phyloP scores from a whole-genome alignment of 768 basidiomycete species.

The Hygrocybe punicea region DNA sequence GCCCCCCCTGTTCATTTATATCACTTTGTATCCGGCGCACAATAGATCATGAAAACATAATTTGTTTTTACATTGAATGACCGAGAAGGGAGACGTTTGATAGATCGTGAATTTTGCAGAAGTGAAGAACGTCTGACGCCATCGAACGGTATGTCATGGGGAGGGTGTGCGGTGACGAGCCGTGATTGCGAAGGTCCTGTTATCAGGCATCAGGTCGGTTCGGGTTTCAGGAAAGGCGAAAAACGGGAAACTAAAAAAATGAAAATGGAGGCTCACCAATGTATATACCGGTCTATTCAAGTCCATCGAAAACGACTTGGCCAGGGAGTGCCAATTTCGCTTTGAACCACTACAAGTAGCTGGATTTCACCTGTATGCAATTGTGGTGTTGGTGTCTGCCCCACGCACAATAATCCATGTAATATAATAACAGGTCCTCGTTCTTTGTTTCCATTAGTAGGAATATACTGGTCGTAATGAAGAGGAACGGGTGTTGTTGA shows the following conservation, averaged over 20 bases:
- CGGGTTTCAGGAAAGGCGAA: neutral
- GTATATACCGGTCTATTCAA: constrained; percentile 69
- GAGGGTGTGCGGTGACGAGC: constrained; percentile 67
- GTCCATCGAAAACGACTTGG: constrained; percentile 67
- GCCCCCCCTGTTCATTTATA: constrained; percentile 60
- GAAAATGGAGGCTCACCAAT: constrained; percentile 43
- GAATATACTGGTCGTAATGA: constrained; percentile 15
- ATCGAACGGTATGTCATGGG: constrained; percentile 77
- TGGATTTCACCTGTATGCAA: neutral
- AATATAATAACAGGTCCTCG: constrained; percentile 53
- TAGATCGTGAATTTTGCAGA: constrained; percentile 53
- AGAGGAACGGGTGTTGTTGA: constrained; percentile 13
- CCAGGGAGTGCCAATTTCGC: constrained; percentile 82
- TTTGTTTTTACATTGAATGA: constrained; percentile 75
- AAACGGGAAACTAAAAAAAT: neutral
- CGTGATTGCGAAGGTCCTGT: constrained; percentile 89
- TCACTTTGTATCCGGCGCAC: neutral
- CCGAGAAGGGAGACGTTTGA: constrained; percentile 72
- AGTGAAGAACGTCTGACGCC: constrained; percentile 73
- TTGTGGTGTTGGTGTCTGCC: neutral
- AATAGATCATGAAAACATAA: neutral
- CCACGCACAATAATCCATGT: constrained; percentile 60
- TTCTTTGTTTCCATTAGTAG: constrained; percentile 23
- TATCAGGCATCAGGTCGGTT: neutral
- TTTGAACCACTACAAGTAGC: constrained; percentile 65